phyloP scores from a whole-genome alignment of 1,284 basidiomycete species.

The Ustilago loliicola region DNA sequence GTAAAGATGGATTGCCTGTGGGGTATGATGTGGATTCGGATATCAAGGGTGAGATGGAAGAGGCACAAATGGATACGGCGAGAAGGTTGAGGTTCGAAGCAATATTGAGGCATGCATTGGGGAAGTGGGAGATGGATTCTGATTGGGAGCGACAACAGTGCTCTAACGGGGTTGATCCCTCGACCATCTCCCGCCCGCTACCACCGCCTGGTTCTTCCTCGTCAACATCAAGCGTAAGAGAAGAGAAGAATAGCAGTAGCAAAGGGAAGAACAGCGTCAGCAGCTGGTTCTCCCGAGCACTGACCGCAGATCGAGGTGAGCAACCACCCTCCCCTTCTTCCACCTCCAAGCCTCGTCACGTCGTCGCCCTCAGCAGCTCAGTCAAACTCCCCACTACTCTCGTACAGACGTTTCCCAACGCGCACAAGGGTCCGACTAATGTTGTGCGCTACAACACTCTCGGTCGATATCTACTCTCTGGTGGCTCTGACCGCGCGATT shows the following conservation, averaged over 20 bases:
- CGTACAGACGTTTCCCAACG: conserved; percentile 28
- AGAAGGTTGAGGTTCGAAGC: conserved; percentile 43
- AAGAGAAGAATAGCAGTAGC: conserved; percentile 1
- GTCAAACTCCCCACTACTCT: conserved; percentile 32
- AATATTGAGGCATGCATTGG: conserved; percentile 49
- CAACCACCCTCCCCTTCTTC: conserved; percentile 1
- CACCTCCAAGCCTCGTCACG: conserved; percentile 18
- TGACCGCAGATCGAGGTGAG: conserved; percentile 39
- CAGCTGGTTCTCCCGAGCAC: conserved; percentile 38
- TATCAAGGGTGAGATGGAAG: conserved; percentile 16
- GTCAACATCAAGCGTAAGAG: neutral
- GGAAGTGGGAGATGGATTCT: conserved; percentile 57
- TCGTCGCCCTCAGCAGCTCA: conserved; percentile 43
- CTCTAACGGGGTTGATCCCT: conserved; percentile 37
- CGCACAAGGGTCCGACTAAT: conserved; percentile 70
- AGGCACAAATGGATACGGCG: conserved; percentile 39
- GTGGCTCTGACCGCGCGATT: conserved; percentile 89
- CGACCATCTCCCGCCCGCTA: conserved; percentile 13
- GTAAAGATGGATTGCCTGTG: conserved; percentile 17
- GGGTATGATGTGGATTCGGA: conserved; percentile 22
- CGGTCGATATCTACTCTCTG: conserved; percentile 89
- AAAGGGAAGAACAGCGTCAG: neutral
- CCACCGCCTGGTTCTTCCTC: neutral
- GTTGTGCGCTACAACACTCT: conserved; percentile 70
- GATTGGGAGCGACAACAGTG: conserved; percentile 54